Evolutionary conservation across 2,329 filamentous ascomycete species (phyloP).

Genomic region (Tolypocladium pustulatum): DNA sequence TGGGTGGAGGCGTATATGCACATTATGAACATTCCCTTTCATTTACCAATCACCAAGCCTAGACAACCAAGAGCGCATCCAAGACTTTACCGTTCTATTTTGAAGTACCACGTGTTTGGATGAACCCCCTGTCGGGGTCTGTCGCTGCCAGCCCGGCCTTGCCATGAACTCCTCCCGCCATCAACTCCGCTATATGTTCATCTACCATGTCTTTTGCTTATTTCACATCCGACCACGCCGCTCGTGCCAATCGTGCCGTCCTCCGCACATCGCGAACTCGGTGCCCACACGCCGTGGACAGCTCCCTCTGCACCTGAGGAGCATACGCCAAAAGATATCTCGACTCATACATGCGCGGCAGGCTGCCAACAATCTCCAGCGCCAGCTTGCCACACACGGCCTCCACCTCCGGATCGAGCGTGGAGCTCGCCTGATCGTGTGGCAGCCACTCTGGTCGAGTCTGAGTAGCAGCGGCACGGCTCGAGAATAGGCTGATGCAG

Average conservation of each 20-base stretch:
- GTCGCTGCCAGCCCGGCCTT: background rate
- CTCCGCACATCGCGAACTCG: slow-evolving; percentile 40
- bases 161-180: background rate
- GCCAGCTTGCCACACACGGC: slow-evolving; percentile 33
- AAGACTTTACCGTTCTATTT: background rate
- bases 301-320: slow-evolving; percentile 31
- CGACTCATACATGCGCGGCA: slow-evolving; percentile 39
- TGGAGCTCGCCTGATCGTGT: slow-evolving; percentile 8
- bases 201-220: slow-evolving; percentile 5
- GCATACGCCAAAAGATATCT: slow-evolving; percentile 33
- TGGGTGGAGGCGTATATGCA: too few relatives aligned
- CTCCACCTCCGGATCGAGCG: slow-evolving; percentile 10
- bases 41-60: background rate
- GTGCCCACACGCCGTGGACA: slow-evolving; percentile 43
- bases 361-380: slow-evolving; percentile 34
- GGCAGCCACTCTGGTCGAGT: slow-evolving; percentile 19
- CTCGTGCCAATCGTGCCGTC: slow-evolving; percentile 36
- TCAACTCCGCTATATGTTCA: background rate
- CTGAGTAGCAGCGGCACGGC: slow-evolving; percentile 14
- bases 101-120: background rate
- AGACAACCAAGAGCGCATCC: background rate
- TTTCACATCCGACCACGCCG: slow-evolving; percentile 34
- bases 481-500: slow-evolving; percentile 27
- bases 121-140: too few relatives aligned
- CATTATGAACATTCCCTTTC: background rate